These are phyloP conservation scores for Apiotrichum laibachii DNA, from an alignment of 1,284 basidiomycete genomes.

Conservation along the genomic window DNA sequence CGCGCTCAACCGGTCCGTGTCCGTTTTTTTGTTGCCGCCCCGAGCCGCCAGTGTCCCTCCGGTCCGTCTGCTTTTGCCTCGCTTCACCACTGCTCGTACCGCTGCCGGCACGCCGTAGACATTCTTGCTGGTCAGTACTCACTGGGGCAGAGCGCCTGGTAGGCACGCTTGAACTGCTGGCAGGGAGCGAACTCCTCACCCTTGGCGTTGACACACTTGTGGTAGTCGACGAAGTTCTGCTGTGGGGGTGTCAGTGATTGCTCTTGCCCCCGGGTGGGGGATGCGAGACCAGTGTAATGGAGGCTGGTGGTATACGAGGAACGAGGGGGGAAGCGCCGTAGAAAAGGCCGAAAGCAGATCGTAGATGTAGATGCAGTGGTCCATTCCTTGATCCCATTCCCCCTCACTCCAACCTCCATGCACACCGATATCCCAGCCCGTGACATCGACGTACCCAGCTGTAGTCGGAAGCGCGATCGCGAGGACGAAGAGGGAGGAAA, in stretches of 20 bases:
- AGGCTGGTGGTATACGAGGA: not conserved
- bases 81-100: no score
- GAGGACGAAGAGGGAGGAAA: no score
- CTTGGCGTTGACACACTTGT: slow-evolving; percentile 95
- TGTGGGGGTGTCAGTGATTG: slow-evolving; percentile 53
- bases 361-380: no score
- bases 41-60: no score
- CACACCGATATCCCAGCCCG: not conserved
- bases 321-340: no score
- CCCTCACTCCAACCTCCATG: not conserved
- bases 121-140: slow-evolving; percentile 50
- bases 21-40: no score
- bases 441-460: slow-evolving; percentile 20
- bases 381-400: no score
- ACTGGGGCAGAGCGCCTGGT: slow-evolving; percentile 98
- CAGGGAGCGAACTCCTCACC: slow-evolving; percentile 97
- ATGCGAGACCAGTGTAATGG: not conserved
- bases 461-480: not conserved
- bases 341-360: no score
- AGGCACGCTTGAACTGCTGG: slow-evolving; percentile 97
- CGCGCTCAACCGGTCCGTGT: no score
- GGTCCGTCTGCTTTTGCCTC: no score
- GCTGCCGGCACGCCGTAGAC: not conserved
- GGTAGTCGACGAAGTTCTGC: slow-evolving; percentile 97
- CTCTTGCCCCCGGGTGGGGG: no score